These are phyloP conservation scores for Penicillium daleae DNA, from an alignment of 495 filamentous ascomycete genomes.

Conservation along the genomic window DNA sequence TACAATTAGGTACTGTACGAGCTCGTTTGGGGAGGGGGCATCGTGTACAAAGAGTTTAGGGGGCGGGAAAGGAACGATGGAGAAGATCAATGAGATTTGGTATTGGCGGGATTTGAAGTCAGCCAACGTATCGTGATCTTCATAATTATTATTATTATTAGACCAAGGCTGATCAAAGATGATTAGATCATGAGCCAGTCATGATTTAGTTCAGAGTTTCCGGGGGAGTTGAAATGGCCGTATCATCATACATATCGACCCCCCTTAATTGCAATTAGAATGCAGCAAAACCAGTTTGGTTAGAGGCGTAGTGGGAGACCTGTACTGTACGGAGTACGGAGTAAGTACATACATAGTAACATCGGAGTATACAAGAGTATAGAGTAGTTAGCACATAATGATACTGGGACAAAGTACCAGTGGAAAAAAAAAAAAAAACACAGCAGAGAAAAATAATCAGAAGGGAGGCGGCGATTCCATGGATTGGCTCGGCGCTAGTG, in stretches of 20 bases:
- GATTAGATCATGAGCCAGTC: slow-evolving; percentile 12
- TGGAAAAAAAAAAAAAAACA: background rate
- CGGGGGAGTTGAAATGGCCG: background rate
- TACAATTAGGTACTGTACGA: background rate
- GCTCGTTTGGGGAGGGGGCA: background rate
- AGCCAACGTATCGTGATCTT: slow-evolving; percentile 5
- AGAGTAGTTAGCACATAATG: background rate
- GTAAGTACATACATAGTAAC: no score
- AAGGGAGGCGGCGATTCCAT: slow-evolving; percentile 18
- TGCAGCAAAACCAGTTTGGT: slow-evolving; percentile 32
- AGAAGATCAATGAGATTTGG: background rate
- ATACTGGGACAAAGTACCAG: background rate
- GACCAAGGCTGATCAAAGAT: slow-evolving; percentile 1
- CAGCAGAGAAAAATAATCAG: background rate
- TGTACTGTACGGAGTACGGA: background rate
- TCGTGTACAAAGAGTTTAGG: background rate
- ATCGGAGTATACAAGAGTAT: background rate
- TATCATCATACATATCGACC: slow-evolving; percentile 20
- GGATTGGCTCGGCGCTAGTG: slow-evolving; percentile 32
- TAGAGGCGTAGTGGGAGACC: no score
- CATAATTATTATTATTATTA: slow-evolving; percentile 9
- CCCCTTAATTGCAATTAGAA: slow-evolving; percentile 14
- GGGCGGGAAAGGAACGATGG: background rate
- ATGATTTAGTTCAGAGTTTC: background rate
- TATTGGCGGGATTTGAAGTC: background rate